Conservation (phyloP, 169 alveolate genomes). For the Eimeria sp. region DNA sequence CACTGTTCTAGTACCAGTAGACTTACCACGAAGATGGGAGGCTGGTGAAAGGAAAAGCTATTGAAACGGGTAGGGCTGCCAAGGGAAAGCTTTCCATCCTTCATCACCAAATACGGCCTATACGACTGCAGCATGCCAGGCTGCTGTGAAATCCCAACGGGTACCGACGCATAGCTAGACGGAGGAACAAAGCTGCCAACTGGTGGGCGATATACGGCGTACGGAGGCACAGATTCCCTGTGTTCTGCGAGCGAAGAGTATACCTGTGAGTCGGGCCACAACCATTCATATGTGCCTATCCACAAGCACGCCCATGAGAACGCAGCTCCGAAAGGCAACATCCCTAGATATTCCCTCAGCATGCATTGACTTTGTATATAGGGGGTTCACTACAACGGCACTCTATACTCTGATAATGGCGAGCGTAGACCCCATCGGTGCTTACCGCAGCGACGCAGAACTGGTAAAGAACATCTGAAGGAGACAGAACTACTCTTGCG, state of each 20-base stretch:
- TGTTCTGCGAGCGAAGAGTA: constrained; percentile 73
- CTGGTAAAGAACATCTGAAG: constrained; percentile 74
- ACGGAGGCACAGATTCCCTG: constrained; percentile 37
- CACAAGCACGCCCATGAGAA: background rate
- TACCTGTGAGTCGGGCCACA: constrained; percentile 35
- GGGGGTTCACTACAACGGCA: background rate
- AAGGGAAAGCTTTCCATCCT: constrained; percentile 25
- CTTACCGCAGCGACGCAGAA: constrained; percentile 82
- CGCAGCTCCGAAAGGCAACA: background rate
- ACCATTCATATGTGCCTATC: background rate
- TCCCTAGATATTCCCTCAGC: background rate
- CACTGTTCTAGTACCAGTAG: background rate
- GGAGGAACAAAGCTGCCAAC: constrained; percentile 46
- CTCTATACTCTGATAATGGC: too few species aligned
- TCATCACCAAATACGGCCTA: constrained; percentile 34
- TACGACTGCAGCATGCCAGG: constrained; percentile 17
- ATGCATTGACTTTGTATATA: background rate
- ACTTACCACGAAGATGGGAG: constrained; percentile 75
- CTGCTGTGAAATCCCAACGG: constrained; percentile 17
- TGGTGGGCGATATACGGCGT: constrained; percentile 65
- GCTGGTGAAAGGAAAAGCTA: constrained; percentile 78
- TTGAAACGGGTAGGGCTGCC: constrained; percentile 51
- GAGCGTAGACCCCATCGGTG: background rate
- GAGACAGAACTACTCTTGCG: constrained; percentile 38
- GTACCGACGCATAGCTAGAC: background rate